Base-by-base conservation (phyloP, 176 grass and related monocot species). In the Ensete ventricosum region DNA sequence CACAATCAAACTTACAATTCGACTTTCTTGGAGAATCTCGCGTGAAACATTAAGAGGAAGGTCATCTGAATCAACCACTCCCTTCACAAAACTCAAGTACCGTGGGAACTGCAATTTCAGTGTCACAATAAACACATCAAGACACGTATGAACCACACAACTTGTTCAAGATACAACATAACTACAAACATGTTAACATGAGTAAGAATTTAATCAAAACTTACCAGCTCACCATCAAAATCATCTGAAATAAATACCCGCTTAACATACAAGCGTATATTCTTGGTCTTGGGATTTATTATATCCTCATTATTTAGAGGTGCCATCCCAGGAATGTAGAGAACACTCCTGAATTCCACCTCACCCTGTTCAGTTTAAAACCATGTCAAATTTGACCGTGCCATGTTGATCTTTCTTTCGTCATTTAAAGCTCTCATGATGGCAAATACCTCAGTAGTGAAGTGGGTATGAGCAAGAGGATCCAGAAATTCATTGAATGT, bases 71-170 rank as follows among this genome's bases (percentile, higher is more conserved):
- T 96, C 92, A 29, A 92, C 89, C 1, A 92, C 89, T 67, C 89
- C 92, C 82, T 92, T 92, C 58, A 96, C 89, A 92, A 96, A 96
- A 84, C 93, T 92, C 76, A 96, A 79, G 73, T 96, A 96, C 53
- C 89, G 78, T 34, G 93, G 93, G 59, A 96, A 96, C 89, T 97
- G 83, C 74, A 89, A 50, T 74, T 50, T 76, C 57, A 25, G 83
- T 16, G 9, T 12, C 1, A 71, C 25, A 16, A 17, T 83, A 26
- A 91, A 75, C 62, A 43, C 34, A 43, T 43, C 34, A 3, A 73
- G 14, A 73, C n/a, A 19, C 2, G 11, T 27, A 29, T 9, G 9
- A 48, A 16, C 2, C 26, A 0, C 55, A 11, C n/a, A 54, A 73
- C 50, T 11, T 27, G 22, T 17, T 55, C 65, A 34, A 23, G 16